Evolutionary conservation across 345 rosid genomes (phyloP), one percentile per base, ranked within the genome.

Genomic region (Acer negundo): DNA sequence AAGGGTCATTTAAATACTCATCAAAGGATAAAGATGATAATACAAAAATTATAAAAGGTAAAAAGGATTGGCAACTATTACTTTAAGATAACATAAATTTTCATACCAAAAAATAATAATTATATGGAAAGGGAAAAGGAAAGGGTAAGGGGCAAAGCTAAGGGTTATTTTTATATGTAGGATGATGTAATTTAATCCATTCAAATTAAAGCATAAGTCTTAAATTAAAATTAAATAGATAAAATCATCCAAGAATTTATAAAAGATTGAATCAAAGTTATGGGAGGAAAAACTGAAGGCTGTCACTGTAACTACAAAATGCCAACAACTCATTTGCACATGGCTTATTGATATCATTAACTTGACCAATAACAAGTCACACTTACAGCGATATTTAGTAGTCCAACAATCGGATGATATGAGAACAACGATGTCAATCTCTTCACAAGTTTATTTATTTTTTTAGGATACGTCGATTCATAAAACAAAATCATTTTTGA

Each of bases 301-400:
- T n/a, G n/a, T n/a, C 31, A 67, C 20, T 70, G 20, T 16, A 51
- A 40, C 49, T 22, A 6, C 22, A 13, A 40, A 38, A 59, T 17
- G 11, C 38, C 28, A 20, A 28, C 24, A 13, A 55, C 26, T 10
- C 63, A 24, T 55, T 31, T 2, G 9, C 4, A 70, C n/a, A n/a
- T 53, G 20, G 46, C 6, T 51, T n/a, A 16, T n/a, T 28, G 10
- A 70, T 70, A 70, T 70, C 35, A 17, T 13, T 70, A 55, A 75
- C 59, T 28, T 28, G 31, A 28, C 31, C 31, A 28, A 28, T 28
- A 28, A 2, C 31, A 2, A 28, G 3, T 28, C 31, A 26, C 28
- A 28, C 31, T 93, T 85, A 95, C 98, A 83, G 94, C 97, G 64
- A 93, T 86, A 86, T 92, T 93, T 75, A 91, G 78, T 76, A 95